Evolutionary conservation across 2,329 filamentous ascomycete genomes (phyloP).

Genomic region (Sphaerulina vaccinii): DNA sequence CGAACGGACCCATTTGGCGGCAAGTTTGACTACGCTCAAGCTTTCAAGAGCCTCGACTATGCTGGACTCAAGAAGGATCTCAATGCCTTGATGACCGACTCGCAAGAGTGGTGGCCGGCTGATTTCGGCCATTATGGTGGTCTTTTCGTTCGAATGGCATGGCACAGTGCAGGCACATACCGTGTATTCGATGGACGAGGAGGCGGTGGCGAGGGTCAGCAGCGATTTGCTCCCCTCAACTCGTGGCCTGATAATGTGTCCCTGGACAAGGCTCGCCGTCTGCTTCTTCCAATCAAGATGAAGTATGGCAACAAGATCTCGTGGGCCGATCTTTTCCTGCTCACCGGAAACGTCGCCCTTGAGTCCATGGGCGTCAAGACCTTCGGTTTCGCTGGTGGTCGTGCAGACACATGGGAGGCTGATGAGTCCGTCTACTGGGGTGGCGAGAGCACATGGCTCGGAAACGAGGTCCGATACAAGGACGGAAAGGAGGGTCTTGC

Average conservation of each 20-base stretch:
- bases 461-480: conserved; percentile 69
- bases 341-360: conserved; percentile 73
- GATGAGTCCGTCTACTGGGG: conserved; percentile 79
- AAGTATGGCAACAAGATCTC: conserved; percentile 83
- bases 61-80: conserved; percentile 72
- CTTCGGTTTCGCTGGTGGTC: conserved; percentile 71
- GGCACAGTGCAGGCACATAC: conserved; percentile 79
- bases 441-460: conserved; percentile 70
- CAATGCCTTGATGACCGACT: conserved; percentile 69
- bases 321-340: conserved; percentile 70
- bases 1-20: conserved; percentile 62
- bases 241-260: conserved; percentile 78
- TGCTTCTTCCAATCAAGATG: conserved; percentile 79
- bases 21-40: conserved; percentile 68
- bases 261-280: conserved; percentile 76
- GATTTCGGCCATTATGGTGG: conserved; percentile 80
- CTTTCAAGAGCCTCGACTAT: conserved; percentile 72
- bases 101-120: conserved; percentile 78
- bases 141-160: conserved; percentile 77
- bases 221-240: conserved; percentile 78
- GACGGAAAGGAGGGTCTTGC: conserved; percentile 50
- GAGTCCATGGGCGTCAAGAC: conserved; percentile 74
- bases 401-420: conserved; percentile 70
- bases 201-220: conserved; percentile 68
- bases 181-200: conserved; percentile 73